Conservation (phyloP, 495 filamentous ascomycete species). For the Podospora comata region DNA sequence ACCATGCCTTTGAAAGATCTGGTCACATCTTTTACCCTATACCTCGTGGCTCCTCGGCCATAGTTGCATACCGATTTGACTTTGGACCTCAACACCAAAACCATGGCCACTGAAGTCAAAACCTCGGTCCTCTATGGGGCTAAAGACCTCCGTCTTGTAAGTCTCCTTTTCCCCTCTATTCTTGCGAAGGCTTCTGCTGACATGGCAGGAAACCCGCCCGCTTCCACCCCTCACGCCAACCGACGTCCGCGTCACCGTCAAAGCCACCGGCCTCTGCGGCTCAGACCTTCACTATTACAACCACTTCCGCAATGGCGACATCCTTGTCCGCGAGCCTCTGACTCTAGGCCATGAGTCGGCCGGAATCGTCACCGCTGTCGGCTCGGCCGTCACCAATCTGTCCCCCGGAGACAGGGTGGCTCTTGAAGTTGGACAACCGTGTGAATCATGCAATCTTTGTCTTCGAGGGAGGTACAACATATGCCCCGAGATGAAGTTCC, state of each 20-base stretch:
- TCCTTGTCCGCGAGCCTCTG: constrained; percentile 59
- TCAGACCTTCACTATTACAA: constrained; percentile 68
- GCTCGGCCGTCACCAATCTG: constrained; percentile 43
- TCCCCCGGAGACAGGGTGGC: constrained; percentile 70
- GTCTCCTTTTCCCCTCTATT: constrained; percentile 13
- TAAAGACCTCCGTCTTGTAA: constrained; percentile 64
- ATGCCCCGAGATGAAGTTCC: constrained; percentile 74
- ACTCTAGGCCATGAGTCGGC: constrained; percentile 62
- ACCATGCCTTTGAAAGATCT: background rate
- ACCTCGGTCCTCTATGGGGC: constrained; percentile 69
- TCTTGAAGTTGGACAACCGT: constrained; percentile 81
- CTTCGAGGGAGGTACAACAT: constrained; percentile 75
- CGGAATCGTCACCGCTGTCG: constrained; percentile 54
- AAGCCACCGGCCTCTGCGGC: constrained; percentile 63
- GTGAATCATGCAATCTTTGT: constrained; percentile 65
- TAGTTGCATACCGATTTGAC: background rate
- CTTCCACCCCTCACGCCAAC: constrained; percentile 41
- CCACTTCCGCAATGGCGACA: constrained; percentile 65
- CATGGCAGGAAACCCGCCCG: constrained; percentile 45
- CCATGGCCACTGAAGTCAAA: constrained; percentile 38
- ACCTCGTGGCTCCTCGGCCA: background rate
- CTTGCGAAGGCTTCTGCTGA: background rate
- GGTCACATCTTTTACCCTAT: background rate
- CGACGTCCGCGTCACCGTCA: constrained; percentile 58
- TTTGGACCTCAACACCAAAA: constrained; percentile 2